Conservation (phyloP, 306 rosid species). For the Macrotyloma uniflorum region DNA sequence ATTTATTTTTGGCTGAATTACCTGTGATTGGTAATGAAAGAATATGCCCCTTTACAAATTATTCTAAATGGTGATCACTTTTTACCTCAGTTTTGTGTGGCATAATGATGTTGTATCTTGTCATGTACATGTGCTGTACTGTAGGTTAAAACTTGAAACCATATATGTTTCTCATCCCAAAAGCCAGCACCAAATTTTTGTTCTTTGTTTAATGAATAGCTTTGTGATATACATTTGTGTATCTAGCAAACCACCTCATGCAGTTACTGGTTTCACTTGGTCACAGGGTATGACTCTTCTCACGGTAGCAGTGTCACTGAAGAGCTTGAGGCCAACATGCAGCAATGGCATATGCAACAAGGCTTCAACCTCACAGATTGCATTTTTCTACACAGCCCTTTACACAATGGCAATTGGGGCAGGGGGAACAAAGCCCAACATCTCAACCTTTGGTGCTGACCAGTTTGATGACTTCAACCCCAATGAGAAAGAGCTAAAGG, state of each 20-base stretch:
- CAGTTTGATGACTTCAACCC: constrained; percentile 88
- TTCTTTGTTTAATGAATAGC: not conserved
- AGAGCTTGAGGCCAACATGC: constrained; percentile 65
- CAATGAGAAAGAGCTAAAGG: constrained; percentile 70
- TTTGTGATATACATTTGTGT: not conserved
- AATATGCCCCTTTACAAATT: not conserved
- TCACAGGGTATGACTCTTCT: constrained; percentile 80
- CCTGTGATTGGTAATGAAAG: not conserved
- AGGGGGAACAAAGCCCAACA: constrained; percentile 92
- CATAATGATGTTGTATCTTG: not conserved
- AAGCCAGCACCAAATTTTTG: not conserved
- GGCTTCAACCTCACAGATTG: constrained; percentile 70
- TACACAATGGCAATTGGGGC: constrained; percentile 89
- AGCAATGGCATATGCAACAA: constrained; percentile 66
- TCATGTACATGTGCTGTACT: not conserved
- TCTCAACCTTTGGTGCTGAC: constrained; percentile 95
- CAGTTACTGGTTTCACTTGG: not conserved
- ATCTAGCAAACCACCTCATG: not conserved
- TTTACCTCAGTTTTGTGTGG: not conserved
- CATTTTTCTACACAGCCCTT: constrained; percentile 79
- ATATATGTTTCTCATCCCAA: not conserved
- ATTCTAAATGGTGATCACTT: not conserved
- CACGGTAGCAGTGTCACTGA: constrained; percentile 68
- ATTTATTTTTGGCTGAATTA: not conserved
- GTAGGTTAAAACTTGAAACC: not conserved